Evolutionary conservation across 345 rosid genomes (phyloP).

Genomic region (Corchorus capsularis): DNA sequence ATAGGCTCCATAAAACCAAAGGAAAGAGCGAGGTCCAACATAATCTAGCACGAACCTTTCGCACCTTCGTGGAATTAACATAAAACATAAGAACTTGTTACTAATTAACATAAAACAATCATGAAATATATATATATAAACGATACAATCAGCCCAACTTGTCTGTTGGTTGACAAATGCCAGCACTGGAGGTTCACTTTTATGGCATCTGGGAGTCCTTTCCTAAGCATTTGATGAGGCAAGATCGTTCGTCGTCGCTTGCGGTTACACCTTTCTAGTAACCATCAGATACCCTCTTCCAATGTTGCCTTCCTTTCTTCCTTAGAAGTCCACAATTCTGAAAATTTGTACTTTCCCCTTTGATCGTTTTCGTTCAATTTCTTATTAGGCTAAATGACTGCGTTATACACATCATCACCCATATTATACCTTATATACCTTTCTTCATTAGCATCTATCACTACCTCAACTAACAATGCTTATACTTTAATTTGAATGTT

Average conservation of each 20-base stretch:
- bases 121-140: too few species aligned
- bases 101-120: too few species aligned
- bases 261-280: constrained; percentile 61
- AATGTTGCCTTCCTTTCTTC: constrained; percentile 65
- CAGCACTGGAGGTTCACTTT: too few species aligned
- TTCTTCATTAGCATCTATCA: constrained; percentile 66
- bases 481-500: neutral
- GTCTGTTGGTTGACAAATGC: too few species aligned
- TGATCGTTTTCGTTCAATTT: constrained; percentile 90
- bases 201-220: too few species aligned
- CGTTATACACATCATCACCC: constrained; percentile 59
- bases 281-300: constrained; percentile 60
- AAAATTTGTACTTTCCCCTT: constrained; percentile 78
- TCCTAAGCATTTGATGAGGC: too few species aligned
- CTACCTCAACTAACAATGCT: constrained; percentile 51
- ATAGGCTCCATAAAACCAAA: too few species aligned
- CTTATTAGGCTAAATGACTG: constrained; percentile 61
- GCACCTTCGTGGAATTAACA: too few species aligned
- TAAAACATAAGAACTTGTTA: too few species aligned
- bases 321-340: constrained; percentile 81
- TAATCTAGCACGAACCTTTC: too few species aligned
- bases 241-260: constrained; percentile 33
- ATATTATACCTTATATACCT: constrained; percentile 59
- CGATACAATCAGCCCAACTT: too few species aligned
- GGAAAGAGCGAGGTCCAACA: too few species aligned